These are phyloP conservation scores for Ogataea philodendri DNA, from an alignment of 805 yeast species.

Conservation along the genomic window DNA sequence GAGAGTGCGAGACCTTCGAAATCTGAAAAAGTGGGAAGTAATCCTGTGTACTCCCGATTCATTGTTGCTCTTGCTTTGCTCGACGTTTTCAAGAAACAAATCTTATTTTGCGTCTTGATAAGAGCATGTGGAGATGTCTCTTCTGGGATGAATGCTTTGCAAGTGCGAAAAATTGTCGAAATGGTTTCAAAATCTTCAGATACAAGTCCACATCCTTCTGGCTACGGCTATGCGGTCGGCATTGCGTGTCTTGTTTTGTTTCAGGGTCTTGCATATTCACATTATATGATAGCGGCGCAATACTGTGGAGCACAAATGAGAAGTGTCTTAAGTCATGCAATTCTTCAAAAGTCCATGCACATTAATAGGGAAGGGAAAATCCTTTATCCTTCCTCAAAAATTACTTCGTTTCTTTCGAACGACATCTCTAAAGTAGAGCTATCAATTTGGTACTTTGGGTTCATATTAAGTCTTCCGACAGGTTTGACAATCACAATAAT, in stretches of 20 bases:
- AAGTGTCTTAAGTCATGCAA: slow-evolving; percentile 63
- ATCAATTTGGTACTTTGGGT: slow-evolving; percentile 64
- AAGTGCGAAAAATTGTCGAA: slow-evolving; percentile 1
- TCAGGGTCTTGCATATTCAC: slow-evolving; percentile 50
- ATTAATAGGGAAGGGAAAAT: slow-evolving; percentile 55
- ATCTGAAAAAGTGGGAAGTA: neutral
- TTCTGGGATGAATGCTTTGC: slow-evolving; percentile 1
- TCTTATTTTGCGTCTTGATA: neutral
- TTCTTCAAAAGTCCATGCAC: slow-evolving; percentile 61
- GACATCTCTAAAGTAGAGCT: slow-evolving; percentile 77
- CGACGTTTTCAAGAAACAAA: slow-evolving; percentile 1
- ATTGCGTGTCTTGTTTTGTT: slow-evolving; percentile 52
- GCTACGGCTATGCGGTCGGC: slow-evolving; percentile 70
- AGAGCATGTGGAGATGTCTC: slow-evolving; percentile 1
- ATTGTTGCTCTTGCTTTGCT: slow-evolving; percentile 1
- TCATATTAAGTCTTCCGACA: slow-evolving; percentile 59
- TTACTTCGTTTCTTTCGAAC: slow-evolving; percentile 74
- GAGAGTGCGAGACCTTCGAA: neutral
- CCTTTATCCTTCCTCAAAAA: slow-evolving; percentile 55
- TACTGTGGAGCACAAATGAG: slow-evolving; percentile 65
- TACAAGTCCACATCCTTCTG: slow-evolving; percentile 1
- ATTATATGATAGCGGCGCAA: slow-evolving; percentile 57
- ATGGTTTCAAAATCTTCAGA: neutral
- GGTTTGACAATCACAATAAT: slow-evolving; percentile 59
- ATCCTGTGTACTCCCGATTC: neutral